phyloP scores from a whole-genome alignment of 768 basidiomycete species.

The Suillus lakei region DNA sequence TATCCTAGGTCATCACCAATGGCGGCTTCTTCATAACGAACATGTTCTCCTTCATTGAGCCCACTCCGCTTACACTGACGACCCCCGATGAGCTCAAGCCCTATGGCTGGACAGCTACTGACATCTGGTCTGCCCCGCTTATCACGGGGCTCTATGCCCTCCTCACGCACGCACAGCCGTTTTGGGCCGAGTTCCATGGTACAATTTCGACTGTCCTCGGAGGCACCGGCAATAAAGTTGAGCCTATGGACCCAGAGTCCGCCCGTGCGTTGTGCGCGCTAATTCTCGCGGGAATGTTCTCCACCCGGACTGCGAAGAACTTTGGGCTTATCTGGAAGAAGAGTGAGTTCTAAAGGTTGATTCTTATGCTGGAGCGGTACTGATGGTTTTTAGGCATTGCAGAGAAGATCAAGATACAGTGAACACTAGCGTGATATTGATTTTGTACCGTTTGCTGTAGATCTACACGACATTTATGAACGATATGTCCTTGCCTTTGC shows the following conservation, averaged over 20 bases:
- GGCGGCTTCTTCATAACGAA: constrained; percentile 82
- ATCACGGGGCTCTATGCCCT: constrained; percentile 80
- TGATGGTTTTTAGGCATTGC: constrained; percentile 12
- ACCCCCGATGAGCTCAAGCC: constrained; percentile 83
- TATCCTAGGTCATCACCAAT: constrained; percentile 66
- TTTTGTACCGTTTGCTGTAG: neutral
- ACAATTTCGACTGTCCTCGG: constrained; percentile 54
- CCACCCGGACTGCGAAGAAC: constrained; percentile 66
- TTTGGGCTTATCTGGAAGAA: constrained; percentile 41
- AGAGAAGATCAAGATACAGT: constrained; percentile 36
- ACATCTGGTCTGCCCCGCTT: constrained; percentile 85
- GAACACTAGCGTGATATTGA: neutral
- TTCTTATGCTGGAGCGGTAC: neutral
- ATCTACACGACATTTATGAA: constrained; percentile 2
- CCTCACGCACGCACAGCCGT: constrained; percentile 86
- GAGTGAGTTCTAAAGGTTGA: constrained; percentile 16
- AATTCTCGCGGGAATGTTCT: constrained; percentile 65
- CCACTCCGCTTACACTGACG: constrained; percentile 65
- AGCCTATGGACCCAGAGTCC: constrained; percentile 61
- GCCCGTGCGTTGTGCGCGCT: constrained; percentile 77
- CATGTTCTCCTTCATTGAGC: constrained; percentile 75
- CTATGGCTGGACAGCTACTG: constrained; percentile 85
- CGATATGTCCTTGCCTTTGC: neutral
- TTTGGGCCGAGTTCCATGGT: constrained; percentile 68
- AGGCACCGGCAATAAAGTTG: constrained; percentile 34